phyloP scores from a whole-genome alignment of 306 rosid genomes.

The apple (Malus domestica) region ASM211411v1 NC_041796.1:11929501-11930000 shows the following conservation, averaged over 20 bases:
- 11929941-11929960: constrained; percentile 8
- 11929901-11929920: constrained; percentile 25
- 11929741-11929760: constrained; percentile 73
- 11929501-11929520: constrained; percentile 80
- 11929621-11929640: constrained; percentile 43
- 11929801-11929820: constrained; percentile 65
- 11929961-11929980: constrained; percentile 14
- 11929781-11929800: constrained; percentile 52
- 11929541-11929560: constrained; percentile 62
- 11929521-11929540: constrained; percentile 51
- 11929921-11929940: constrained; percentile 13
- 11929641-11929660: constrained; percentile 47
- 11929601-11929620: constrained; percentile 45
- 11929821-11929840: constrained; percentile 56
- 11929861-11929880: constrained; percentile 52
- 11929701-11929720: constrained; percentile 88
- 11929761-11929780: constrained; percentile 92
- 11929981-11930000: constrained; percentile 39
- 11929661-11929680: constrained; percentile 64
- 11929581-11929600: constrained; percentile 60
- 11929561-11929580: constrained; percentile 38
- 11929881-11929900: constrained; percentile 57
- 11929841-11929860: constrained; percentile 55
- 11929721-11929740: constrained; percentile 76
- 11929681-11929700: constrained; percentile 42